phyloP scores from a whole-genome alignment of 1,284 basidiomycete genomes.

The Cutaneotrichosporon daszewskae region DNA sequence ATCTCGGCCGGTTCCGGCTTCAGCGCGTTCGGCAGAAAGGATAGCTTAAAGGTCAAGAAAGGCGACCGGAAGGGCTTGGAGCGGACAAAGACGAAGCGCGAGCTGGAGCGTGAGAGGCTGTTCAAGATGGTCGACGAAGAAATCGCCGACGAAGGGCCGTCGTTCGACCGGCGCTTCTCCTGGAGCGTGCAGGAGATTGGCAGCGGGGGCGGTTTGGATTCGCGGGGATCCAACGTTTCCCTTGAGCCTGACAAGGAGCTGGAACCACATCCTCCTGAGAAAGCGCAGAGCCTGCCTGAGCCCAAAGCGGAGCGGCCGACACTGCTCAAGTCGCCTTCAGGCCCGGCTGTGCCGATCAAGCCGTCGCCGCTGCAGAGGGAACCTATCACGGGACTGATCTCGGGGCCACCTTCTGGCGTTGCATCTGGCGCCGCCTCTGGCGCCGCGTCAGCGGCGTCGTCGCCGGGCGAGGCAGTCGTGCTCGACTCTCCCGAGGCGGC shows the following conservation, averaged over 20 bases:
- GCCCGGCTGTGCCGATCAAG: no score
- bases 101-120: constrained; percentile 42
- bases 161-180: constrained; percentile 3
- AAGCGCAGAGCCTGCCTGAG: no score
- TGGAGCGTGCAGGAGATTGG: constrained; percentile 29
- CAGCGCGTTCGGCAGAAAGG: constrained; percentile 36
- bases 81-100: constrained; percentile 41
- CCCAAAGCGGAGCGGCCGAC: no score
- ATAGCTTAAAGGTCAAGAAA: constrained; percentile 26
- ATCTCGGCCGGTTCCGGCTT: constrained; percentile 18
- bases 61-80: no score
- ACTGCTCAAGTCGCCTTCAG: no score
- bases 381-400: no score
- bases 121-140: constrained; percentile 42
- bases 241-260: background rate
- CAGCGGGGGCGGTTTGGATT: constrained; percentile 6
- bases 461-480: background rate
- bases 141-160: constrained; percentile 18
- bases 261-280: no score
- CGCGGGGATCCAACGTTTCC: background rate
- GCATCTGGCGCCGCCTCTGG: background rate
- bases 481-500: no score
- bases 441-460: constrained; percentile 8
- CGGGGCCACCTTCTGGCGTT: no score
- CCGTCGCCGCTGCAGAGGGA: no score